phyloP scores from a whole-genome alignment of 768 basidiomycete genomes.

The Termitomyces sp. region DNA sequence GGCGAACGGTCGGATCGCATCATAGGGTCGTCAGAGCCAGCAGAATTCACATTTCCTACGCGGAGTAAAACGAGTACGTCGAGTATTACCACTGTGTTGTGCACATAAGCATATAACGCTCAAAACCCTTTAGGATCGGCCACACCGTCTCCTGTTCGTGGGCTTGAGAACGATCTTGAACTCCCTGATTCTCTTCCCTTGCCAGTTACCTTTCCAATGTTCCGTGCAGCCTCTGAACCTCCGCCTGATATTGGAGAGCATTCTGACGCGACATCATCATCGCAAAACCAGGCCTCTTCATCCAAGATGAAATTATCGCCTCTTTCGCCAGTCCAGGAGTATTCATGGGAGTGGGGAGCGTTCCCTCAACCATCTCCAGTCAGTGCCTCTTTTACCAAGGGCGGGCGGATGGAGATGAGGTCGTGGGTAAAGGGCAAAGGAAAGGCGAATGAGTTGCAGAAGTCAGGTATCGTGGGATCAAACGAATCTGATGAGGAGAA shows the following conservation, averaged over 20 bases:
- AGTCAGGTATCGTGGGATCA: conserved; percentile 12
- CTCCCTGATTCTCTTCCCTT: background rate
- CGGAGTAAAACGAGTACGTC: conserved; percentile 7
- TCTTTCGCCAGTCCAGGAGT: conserved; percentile 47
- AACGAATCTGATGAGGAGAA: conserved; percentile 26
- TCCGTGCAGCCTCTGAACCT: conserved; percentile 59
- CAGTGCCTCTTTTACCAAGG: conserved; percentile 45
- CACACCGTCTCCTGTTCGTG: conserved; percentile 18
- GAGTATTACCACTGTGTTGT: background rate
- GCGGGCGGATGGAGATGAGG: conserved; percentile 31
- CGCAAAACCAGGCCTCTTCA: conserved; percentile 8
- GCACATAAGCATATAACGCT: background rate
- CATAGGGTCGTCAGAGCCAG: conserved; percentile 23
- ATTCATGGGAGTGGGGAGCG: conserved; percentile 93
- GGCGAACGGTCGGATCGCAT: conserved; percentile 38
- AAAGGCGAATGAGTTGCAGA: conserved; percentile 13
- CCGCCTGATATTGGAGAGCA: conserved; percentile 42
- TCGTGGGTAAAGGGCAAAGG: conserved; percentile 23
- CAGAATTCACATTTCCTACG: conserved; percentile 7
- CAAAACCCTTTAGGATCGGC: conserved; percentile 12
- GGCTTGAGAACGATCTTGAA: conserved; percentile 1
- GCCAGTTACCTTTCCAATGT: conserved; percentile 16
- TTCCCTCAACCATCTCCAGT: conserved; percentile 79
- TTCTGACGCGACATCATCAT: background rate
- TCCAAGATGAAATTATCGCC: conserved; percentile 5